Conservation (phyloP, 2,329 filamentous ascomycete genomes). For the Sclerotinia spermophila region DNA sequence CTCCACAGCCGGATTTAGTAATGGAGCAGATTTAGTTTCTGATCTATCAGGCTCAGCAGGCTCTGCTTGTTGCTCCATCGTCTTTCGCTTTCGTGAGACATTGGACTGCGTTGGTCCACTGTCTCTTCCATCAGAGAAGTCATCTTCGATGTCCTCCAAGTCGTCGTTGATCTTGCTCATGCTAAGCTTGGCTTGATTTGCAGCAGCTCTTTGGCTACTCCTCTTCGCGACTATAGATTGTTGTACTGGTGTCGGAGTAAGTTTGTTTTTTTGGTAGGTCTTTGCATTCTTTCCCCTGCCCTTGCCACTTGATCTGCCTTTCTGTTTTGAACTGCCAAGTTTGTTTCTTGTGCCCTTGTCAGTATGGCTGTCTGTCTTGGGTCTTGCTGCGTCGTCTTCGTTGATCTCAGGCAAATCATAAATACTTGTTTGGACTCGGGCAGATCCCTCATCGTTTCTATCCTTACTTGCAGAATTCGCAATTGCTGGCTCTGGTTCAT, state of each 20-base stretch:
- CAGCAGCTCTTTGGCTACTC: slow-evolving; percentile 11
- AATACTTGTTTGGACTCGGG: not conserved
- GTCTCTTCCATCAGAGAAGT: not conserved
- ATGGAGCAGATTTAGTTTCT: not conserved
- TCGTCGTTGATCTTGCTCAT: slow-evolving; percentile 9
- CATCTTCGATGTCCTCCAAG: slow-evolving; percentile 1
- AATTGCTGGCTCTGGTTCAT: not conserved
- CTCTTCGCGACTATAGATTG: not conserved
- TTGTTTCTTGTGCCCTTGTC: not conserved
- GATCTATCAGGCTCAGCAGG: not conserved
- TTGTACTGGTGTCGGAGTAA: not conserved
- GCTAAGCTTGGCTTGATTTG: slow-evolving; percentile 5
- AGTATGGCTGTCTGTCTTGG: not conserved
- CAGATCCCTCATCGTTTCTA: not conserved
- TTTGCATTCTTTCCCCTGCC: not conserved
- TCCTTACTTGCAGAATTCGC: not conserved
- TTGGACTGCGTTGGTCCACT: slow-evolving; percentile 8
- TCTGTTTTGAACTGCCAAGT: not conserved
- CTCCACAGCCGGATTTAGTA: not conserved
- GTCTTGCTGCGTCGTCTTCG: not conserved
- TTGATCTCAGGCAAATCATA: slow-evolving; percentile 12
- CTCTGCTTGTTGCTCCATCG: not conserved
- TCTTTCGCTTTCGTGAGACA: slow-evolving; percentile 18
- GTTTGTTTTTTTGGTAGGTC: not conserved
- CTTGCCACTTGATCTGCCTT: not conserved